Conservation (phyloP, 192 early-diverging fungal species). For the Allomyces macrogynus region DNA sequence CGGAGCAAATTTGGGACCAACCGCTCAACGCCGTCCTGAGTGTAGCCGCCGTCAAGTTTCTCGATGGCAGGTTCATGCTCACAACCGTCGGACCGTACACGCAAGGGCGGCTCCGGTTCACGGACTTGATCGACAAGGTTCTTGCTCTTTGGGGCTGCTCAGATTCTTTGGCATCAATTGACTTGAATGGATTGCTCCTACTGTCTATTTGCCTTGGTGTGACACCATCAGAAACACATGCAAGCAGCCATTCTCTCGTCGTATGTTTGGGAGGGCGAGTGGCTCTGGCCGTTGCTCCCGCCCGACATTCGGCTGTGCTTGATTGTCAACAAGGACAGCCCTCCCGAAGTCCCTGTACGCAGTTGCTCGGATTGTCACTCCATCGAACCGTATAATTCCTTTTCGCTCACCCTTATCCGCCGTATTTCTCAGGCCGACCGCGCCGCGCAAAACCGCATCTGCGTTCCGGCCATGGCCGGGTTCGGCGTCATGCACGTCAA, state of each 20-base stretch:
- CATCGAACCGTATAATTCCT: too few relatives aligned
- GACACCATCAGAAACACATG: neutral
- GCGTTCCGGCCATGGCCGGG: too few relatives aligned
- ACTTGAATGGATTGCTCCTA: neutral
- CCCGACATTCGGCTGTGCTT: neutral
- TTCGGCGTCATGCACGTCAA: conserved; percentile 5
- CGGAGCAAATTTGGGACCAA: too few relatives aligned
- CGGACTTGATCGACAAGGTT: neutral
- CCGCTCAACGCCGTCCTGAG: too few relatives aligned
- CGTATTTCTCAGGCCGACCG: too few relatives aligned
- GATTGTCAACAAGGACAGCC: neutral
- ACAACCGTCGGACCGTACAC: neutral
- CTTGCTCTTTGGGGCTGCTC: too few relatives aligned
- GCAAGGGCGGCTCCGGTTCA: neutral
- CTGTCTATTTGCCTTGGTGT: neutral
- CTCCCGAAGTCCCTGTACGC: too few relatives aligned
- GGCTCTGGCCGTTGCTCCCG: neutral
- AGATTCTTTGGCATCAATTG: too few relatives aligned
- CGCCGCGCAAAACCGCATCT: too few relatives aligned
- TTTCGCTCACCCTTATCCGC: too few relatives aligned
- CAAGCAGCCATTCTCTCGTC: neutral
- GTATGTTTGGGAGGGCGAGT: neutral
- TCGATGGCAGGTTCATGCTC: neutral
- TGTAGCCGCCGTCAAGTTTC: neutral
- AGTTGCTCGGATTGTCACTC: too few relatives aligned